Evolutionary conservation across 805 yeast species (phyloP).

Genomic region (Ogataea allantospora): DNA sequence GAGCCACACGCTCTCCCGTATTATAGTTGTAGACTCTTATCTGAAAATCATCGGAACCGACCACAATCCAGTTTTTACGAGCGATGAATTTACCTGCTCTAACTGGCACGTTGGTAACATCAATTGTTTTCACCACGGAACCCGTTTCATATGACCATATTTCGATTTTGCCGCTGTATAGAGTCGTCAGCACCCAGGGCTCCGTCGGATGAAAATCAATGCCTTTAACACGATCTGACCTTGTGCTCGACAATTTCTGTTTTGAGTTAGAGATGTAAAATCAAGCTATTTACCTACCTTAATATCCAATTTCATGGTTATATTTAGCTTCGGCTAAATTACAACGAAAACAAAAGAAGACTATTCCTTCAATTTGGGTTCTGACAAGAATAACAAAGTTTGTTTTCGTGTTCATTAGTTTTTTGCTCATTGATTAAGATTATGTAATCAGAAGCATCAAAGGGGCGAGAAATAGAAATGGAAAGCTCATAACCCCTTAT

Average conservation of each 20-base stretch:
- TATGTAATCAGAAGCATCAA: neutral
- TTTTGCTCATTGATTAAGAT: constrained; percentile 2
- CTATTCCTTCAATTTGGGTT: neutral
- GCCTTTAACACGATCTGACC: constrained; percentile 96
- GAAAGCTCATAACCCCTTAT: constrained; percentile 9
- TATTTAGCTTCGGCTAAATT: neutral
- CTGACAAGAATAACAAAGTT: constrained; percentile 1
- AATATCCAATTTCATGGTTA: constrained; percentile 48
- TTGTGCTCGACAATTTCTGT: constrained; percentile 79
- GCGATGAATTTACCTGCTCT: constrained; percentile 95
- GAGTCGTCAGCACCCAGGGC: constrained; percentile 93
- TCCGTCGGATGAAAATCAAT: constrained; percentile 97
- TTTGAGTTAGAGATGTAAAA: neutral
- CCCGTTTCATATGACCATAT: constrained; percentile 93
- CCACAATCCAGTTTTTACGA: constrained; percentile 94
- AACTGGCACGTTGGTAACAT: constrained; percentile 93
- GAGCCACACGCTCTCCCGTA: constrained; percentile 91
- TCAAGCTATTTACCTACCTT: constrained; percentile 35
- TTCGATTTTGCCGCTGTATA: constrained; percentile 86
- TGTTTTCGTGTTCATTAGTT: constrained; percentile 19
- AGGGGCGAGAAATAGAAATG: neutral
- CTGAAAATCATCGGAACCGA: constrained; percentile 95
- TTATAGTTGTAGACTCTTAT: constrained; percentile 91
- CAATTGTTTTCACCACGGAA: constrained; percentile 80
- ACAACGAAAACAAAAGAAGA: neutral